Percentiles rank a stretch among this genome's conserved stretches.
Conservation (phyloP, 2,329 filamentous ascomycete genomes). For the Cladosporium oxysporum region DNA sequence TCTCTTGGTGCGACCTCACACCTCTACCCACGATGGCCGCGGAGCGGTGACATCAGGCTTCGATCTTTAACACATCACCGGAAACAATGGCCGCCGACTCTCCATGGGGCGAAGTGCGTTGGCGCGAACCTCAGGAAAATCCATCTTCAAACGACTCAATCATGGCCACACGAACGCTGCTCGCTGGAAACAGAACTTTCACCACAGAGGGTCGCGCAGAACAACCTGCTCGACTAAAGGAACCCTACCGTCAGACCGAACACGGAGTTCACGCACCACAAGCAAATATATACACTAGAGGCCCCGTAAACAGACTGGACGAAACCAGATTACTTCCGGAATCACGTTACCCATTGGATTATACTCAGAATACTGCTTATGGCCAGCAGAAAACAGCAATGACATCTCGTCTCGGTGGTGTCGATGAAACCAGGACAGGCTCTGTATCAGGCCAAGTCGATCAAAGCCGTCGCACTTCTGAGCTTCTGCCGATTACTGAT, state of each 20-base stretch:
- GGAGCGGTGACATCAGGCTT: background rate
- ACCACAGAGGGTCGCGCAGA: background rate
- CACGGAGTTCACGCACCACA: background rate
- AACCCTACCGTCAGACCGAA: background rate
- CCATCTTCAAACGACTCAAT: background rate
- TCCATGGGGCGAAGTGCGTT: conserved; percentile 16
- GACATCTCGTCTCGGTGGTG: background rate
- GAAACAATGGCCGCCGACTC: conserved; percentile 5
- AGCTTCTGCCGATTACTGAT: background rate
- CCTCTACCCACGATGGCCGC: conserved; percentile 5
- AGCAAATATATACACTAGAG: background rate
- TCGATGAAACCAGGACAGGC: background rate
- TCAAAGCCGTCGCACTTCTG: background rate
- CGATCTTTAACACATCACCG: background rate
- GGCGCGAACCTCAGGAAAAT: background rate
- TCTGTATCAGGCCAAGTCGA: background rate
- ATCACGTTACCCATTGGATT: background rate
- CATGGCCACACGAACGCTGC: background rate
- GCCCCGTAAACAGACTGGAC: background rate
- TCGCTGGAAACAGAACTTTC: background rate
- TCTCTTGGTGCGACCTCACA: background rate
- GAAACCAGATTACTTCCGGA: background rate
- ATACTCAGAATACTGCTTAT: background rate
- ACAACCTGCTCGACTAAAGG: background rate
- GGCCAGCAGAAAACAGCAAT: background rate